Evolutionary conservation across 306 rosid species (phyloP), one percentile per base, ranked within the genome.

Genomic region (Cercis canadensis): DNA sequence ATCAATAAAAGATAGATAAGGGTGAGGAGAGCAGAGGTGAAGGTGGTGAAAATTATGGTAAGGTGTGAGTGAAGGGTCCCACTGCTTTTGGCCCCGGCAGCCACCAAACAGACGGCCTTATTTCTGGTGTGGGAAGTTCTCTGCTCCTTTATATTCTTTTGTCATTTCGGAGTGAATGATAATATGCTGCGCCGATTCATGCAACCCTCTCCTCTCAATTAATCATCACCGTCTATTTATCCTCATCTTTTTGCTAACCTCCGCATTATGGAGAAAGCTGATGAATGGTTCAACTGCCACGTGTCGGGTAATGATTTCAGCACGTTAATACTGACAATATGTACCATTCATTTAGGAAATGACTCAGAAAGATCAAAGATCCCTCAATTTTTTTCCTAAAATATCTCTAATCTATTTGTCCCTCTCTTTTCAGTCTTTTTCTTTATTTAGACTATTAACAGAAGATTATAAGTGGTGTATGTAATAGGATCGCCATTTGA

Each of bases 81-180:
- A 50, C 54, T 24, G 16, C 21, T 36, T 68, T 78, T 56, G 80
- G 78, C 56, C 78, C 93, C 84, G 78, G 87, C 90, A 76, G 84
- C 87, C 84, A 85, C 83, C 87, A 68, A 85, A 83, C 83, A 69
- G 18, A 77, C 78, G 75, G 58, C 84, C 82, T 70, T 54, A 65
- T 74, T 76, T 80, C 75, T 82, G 82, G 82, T 79, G 80, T 73
- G 78, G 40, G 43, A 44, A 29, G 16, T 52, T 80, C 79, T 55
- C 57, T 49, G 45, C 65, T 57, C 73, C 77, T 57, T 78, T 53
- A 65, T 67, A 77, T 77, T 60, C 76, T 72, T 60, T 33, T 78
- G 53, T 83, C 81, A 73, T 68, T 75, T 57, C 47, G 62, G 59
- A 31, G 18, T 70, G 13, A 24, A 21, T 56, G 62, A 64, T 66